Evolutionary conservation across 495 filamentous ascomycete genomes (phyloP), one percentile per base, ranked within the genome.

Genomic region (Lasiosphaeria hispida): DNA sequence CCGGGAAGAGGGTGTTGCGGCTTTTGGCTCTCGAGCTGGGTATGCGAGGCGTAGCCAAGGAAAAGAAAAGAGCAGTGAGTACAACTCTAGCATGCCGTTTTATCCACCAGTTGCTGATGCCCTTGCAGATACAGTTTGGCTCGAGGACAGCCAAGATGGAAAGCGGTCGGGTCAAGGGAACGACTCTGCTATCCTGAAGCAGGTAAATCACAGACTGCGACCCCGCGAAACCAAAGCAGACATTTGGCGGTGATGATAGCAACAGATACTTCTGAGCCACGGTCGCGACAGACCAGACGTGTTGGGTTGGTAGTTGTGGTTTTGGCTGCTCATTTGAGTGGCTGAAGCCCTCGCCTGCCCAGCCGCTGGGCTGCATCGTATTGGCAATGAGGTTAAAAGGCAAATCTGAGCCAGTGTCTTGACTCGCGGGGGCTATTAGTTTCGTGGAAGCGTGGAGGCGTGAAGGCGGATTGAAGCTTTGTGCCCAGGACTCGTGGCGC

Each of bases 101-200:
- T 8, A 0, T 3, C 15, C 13, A 39, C n/a, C 17, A 9, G 7
- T 33, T 38, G 15, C 69, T 71, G 15, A 69, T 51, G 43, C n/a
- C 0, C 4, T 36, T 5, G 38, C 48, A 78, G 76, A 90, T 93
- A 49, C 91, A 96, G 70, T 96, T 96, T 66, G 91, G 91, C 33
- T 83, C 90, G 7, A 78, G 90, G 58, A 94, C 89, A 9, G 91
- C 91, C 9, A 95, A 91, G 70, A 93, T 95, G 85, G 87, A 91
- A 66, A 73, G 70, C 33, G 87, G 91, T 10, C 83, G 75, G 58
- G 84, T 77, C 11, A 91, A 87, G 66, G 91, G 91, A 1, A 93
- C 89, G 8, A 68, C 73, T 3, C 49, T 74, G 35, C 72, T 83
- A 57, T 72, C 74, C 1, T 74, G 57, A 67, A 33, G 48, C 13